phyloP scores from a whole-genome alignment of 495 filamentous ascomycete species.

The Lepidopterella palustris region DNA sequence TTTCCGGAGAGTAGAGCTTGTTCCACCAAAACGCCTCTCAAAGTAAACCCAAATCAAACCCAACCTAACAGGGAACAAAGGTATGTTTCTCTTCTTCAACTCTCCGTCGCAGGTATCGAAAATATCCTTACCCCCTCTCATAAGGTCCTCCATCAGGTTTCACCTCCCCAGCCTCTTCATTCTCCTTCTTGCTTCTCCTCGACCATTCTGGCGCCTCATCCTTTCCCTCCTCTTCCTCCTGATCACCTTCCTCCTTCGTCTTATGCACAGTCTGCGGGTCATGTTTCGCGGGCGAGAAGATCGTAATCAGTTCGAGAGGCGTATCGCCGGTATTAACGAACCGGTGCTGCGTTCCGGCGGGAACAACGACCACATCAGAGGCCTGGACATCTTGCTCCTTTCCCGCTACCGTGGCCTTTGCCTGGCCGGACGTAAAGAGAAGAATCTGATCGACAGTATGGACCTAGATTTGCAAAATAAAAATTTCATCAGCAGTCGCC shows the following conservation, averaged over 20 bases:
- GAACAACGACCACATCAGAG: constrained; percentile 57
- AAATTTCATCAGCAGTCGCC: neutral
- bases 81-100: too few species aligned
- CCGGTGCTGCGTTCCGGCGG: constrained; percentile 60
- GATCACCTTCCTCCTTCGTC: constrained; percentile 56
- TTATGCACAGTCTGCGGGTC: constrained; percentile 50
- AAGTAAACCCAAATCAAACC: too few species aligned
- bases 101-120: neutral
- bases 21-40: too few species aligned
- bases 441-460: constrained; percentile 57
- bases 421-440: constrained; percentile 55
- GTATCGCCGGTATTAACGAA: constrained; percentile 54
- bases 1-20: neutral
- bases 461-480: constrained; percentile 26
- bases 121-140: neutral
- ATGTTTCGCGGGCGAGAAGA: constrained; percentile 60
- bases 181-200: constrained; percentile 48
- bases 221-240: constrained; percentile 53
- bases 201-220: constrained; percentile 58
- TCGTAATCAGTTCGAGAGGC: constrained; percentile 52
- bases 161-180: constrained; percentile 51
- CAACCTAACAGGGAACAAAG: too few species aligned
- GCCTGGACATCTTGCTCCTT: constrained; percentile 53
- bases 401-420: constrained; percentile 52
- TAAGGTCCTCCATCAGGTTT: constrained; percentile 36